Evolutionary conservation across 164 flowering plant genomes (phyloP).

Genomic region (Nymphaea colorata): DNA sequence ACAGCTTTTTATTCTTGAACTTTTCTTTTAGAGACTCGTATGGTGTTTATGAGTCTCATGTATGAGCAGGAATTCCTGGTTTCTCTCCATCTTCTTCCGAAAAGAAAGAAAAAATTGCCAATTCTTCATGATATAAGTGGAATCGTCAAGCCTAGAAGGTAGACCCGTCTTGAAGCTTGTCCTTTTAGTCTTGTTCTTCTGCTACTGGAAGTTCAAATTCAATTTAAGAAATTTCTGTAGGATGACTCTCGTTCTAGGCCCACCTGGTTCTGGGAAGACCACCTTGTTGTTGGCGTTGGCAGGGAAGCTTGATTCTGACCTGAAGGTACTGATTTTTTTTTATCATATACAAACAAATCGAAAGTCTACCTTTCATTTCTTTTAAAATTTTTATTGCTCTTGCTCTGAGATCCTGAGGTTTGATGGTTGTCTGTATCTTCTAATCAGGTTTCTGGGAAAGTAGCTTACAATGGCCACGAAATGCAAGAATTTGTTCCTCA

Average conservation of each 20-base stretch:
- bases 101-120: slow-evolving; percentile 5
- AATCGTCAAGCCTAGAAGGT: slow-evolving; percentile 82
- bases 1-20: neutral
- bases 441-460: slow-evolving; percentile 52
- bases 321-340: neutral
- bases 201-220: neutral
- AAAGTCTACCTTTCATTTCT: neutral
- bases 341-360: neutral
- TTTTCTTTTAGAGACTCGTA: neutral
- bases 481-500: slow-evolving; percentile 63
- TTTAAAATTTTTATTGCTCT: neutral
- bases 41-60: neutral
- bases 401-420: neutral
- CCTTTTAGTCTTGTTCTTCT: neutral
- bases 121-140: slow-evolving; percentile 81
- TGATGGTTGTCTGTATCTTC: neutral
- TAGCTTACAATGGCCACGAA: slow-evolving; percentile 62
- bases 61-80: slow-evolving; percentile 5
- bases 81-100: slow-evolving; percentile 7
- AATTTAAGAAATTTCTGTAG: slow-evolving; percentile 18
- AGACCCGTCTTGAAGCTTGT: neutral
- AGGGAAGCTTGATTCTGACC: slow-evolving; percentile 54
- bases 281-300: slow-evolving; percentile 77
- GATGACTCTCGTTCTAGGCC: slow-evolving; percentile 80
- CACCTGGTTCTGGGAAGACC: slow-evolving; percentile 92